These are phyloP conservation scores for Fagopyrum homotropicum DNA, from an alignment of 148 eudicot genomes.

Conservation along the genomic window DNA sequence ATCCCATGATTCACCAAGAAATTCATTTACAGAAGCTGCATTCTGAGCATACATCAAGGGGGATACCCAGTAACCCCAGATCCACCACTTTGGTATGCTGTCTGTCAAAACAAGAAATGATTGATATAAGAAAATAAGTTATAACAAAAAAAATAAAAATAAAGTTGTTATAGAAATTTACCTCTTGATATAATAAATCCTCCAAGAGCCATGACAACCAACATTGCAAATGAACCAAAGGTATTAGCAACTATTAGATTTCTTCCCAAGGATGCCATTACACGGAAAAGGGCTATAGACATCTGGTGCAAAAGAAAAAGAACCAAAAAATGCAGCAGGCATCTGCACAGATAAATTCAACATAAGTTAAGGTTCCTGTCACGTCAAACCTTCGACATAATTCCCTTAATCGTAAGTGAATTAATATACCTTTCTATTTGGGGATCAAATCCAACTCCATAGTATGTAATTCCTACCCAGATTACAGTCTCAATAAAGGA, in stretches of 20 bases:
- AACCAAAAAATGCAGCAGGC: constrained; percentile 57
- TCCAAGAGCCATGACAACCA: constrained; percentile 94
- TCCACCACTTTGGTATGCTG: constrained; percentile 77
- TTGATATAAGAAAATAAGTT: constrained; percentile 9
- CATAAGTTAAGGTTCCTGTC: background rate
- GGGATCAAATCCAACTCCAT: constrained; percentile 90
- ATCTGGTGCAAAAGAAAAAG: constrained; percentile 85
- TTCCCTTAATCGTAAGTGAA: background rate
- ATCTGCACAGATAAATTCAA: constrained; percentile 40
- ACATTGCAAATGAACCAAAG: constrained; percentile 87
- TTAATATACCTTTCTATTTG: constrained; percentile 51
- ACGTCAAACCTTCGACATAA: background rate
- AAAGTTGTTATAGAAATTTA: constrained; percentile 11
- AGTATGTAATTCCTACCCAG: constrained; percentile 83
- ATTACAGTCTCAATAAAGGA: constrained; percentile 69
- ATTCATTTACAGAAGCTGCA: constrained; percentile 95
- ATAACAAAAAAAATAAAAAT: background rate
- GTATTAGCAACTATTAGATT: constrained; percentile 91
- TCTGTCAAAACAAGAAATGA: constrained; percentile 29
- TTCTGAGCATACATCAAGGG: constrained; percentile 99
- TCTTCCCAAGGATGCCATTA: constrained; percentile 88
- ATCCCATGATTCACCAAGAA: constrained; percentile 82
- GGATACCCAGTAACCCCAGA: constrained; percentile 96
- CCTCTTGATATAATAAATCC: constrained; percentile 93
- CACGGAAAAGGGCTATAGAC: constrained; percentile 84